Evolutionary conservation across 148 eudicot genomes (phyloP).

Genomic region (Cornus kousa): DNA sequence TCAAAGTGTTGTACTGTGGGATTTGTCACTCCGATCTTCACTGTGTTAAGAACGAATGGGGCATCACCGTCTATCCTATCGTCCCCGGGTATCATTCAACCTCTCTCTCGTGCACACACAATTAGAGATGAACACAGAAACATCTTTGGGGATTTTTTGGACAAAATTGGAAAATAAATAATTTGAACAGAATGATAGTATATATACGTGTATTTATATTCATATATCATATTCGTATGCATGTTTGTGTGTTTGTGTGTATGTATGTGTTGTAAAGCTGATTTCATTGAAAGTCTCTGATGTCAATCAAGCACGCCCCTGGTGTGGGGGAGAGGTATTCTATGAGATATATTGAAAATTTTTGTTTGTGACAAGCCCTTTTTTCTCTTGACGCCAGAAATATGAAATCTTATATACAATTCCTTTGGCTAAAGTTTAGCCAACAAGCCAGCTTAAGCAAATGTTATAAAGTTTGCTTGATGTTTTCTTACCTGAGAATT

Average conservation of each 20-base stretch:
- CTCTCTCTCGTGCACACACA: not conserved
- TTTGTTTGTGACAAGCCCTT: not conserved
- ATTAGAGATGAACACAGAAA: too few relatives aligned
- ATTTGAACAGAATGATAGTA: too few relatives aligned
- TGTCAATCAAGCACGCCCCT: not conserved
- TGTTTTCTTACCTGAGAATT: too few relatives aligned
- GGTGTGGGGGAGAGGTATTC: not conserved
- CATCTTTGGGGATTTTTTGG: not conserved
- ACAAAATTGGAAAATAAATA: too few relatives aligned
- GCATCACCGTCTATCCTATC: conserved; percentile 32
- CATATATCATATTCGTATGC: too few relatives aligned
- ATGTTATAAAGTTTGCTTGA: not conserved
- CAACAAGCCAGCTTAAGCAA: not conserved
- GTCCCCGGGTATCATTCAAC: conserved; percentile 22
- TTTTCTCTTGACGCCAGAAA: not conserved
- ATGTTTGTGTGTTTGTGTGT: not conserved
- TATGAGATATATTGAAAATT: not conserved
- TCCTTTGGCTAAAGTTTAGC: too few relatives aligned
- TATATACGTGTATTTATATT: not conserved
- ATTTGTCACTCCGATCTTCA: conserved; percentile 47
- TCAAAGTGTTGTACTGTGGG: conserved; percentile 43
- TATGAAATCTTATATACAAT: not conserved
- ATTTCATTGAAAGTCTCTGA: too few relatives aligned
- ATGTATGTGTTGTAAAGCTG: not conserved
- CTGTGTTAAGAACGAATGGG: conserved; percentile 43